Evolutionary conservation across 2,329 filamentous ascomycete genomes (phyloP).

Genomic region (Aspergillus texensis): DNA sequence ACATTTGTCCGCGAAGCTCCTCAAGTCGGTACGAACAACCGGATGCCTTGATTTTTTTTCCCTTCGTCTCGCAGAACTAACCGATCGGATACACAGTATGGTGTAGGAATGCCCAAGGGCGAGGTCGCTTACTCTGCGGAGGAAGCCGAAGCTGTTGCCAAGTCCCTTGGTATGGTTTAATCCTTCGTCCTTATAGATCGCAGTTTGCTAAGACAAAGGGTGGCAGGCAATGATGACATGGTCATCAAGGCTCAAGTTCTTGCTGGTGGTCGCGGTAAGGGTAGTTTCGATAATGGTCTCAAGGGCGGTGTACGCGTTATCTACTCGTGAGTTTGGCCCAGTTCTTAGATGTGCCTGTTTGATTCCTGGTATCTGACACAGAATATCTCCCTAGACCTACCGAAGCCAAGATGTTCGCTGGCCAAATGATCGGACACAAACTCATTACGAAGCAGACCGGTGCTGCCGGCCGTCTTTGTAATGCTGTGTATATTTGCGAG

Average conservation of each 20-base stretch:
- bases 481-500: conserved; percentile 97
- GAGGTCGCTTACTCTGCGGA: conserved; percentile 78
- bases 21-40: conserved; percentile 62
- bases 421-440: conserved; percentile 99
- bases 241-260: conserved; percentile 99
- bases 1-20: conserved; percentile 91
- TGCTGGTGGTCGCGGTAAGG: conserved; percentile 96
- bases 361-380: conserved; percentile 17
- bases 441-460: conserved; percentile 99
- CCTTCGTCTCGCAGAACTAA: conserved; percentile 6
- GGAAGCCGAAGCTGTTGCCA: conserved; percentile 90
- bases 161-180: conserved; percentile 70
- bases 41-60: background rate
- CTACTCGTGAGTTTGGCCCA: conserved; percentile 70
- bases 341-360: background rate
- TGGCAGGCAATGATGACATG: conserved; percentile 78
- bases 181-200: conserved; percentile 8
- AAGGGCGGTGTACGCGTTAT: conserved; percentile 99
- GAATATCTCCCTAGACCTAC: conserved; percentile 61
- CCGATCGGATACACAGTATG: conserved; percentile 67
- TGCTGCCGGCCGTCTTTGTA: conserved; percentile 89
- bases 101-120: conserved; percentile 88
- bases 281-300: conserved; percentile 95
- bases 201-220: conserved; percentile 23
- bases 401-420: conserved; percentile 93